Evolutionary conservation across 2,329 filamentous ascomycete genomes (phyloP).

Genomic region (Periconia sp.): DNA sequence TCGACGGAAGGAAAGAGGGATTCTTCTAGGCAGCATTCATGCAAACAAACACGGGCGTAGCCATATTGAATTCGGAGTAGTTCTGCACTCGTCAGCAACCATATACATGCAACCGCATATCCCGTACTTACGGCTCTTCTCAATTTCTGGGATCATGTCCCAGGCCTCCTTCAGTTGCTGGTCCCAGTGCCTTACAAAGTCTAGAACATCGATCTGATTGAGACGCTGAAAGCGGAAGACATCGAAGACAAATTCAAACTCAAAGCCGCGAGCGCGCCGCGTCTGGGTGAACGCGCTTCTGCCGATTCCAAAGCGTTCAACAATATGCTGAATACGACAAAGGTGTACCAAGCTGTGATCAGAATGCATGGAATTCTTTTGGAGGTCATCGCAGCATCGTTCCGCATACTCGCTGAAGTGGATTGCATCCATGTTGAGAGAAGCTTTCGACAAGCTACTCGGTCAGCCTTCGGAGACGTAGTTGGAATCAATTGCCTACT

Average conservation of each 20-base stretch:
- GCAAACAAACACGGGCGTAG: slow-evolving; percentile 13
- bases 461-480: background rate
- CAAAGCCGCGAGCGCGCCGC: background rate
- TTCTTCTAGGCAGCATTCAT: slow-evolving; percentile 16
- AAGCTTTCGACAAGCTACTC: slow-evolving; percentile 10
- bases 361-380: slow-evolving; percentile 5
- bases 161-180: slow-evolving; percentile 9
- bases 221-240: background rate
- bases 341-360: slow-evolving; percentile 12
- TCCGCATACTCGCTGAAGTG: slow-evolving; percentile 15
- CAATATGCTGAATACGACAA: slow-evolving; percentile 11
- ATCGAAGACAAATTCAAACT: slow-evolving; percentile 4
- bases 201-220: slow-evolving; percentile 4
- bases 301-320: slow-evolving; percentile 13
- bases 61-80: slow-evolving; percentile 12
- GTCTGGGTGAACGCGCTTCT: slow-evolving; percentile 9
- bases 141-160: slow-evolving; percentile 9
- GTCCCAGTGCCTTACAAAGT: slow-evolving; percentile 11
- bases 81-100: slow-evolving; percentile 5
- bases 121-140: slow-evolving; percentile 8
- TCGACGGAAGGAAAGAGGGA: slow-evolving; percentile 1
- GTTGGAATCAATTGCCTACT: background rate
- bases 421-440: slow-evolving; percentile 12
- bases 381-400: slow-evolving; percentile 10
- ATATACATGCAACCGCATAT: too few species aligned